phyloP scores from a whole-genome alignment of 2,329 filamentous ascomycete species.

The Davidsoniella eucalypti region DNA sequence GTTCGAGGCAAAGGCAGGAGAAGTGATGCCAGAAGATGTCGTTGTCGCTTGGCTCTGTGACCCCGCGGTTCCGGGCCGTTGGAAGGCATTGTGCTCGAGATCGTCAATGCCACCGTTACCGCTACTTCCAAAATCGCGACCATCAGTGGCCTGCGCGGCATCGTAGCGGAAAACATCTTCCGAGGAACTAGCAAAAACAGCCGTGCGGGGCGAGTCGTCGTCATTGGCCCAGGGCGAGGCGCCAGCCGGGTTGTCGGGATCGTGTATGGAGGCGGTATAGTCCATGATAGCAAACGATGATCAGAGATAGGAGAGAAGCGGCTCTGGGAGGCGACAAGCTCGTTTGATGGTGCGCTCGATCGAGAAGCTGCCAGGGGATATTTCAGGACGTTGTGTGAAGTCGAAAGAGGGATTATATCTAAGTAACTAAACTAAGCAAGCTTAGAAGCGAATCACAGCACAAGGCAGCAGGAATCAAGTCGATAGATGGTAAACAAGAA shows the following conservation, averaged over 20 bases:
- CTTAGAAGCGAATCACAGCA: too few species aligned
- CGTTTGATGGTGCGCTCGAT: not conserved
- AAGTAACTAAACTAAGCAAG: not conserved
- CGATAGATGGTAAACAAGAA: too few species aligned
- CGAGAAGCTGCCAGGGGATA: not conserved
- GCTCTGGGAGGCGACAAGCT: too few species aligned
- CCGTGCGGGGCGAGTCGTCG: slow-evolving; percentile 25
- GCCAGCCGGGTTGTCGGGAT: slow-evolving; percentile 35
- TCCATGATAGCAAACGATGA: slow-evolving; percentile 27
- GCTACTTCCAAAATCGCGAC: not conserved
- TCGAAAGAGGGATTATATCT: not conserved
- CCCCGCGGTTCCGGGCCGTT: too few species aligned
- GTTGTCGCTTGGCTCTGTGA: not conserved
- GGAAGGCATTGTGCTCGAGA: slow-evolving; percentile 7
- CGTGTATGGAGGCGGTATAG: slow-evolving; percentile 39
- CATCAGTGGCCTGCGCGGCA: not conserved
- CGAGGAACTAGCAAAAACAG: not conserved
- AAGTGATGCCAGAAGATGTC: not conserved
- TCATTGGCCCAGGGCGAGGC: slow-evolving; percentile 39
- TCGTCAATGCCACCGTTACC: not conserved
- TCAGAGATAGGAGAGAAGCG: too few species aligned
- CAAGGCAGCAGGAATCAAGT: too few species aligned
- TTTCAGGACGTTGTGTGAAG: not conserved
- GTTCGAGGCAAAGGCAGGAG: not conserved
- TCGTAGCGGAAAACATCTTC: slow-evolving; percentile 5